Evolutionary conservation across 306 rosid species (phyloP), one percentile per base, ranked within the genome.

Genomic region (Rosa persica): DNA sequence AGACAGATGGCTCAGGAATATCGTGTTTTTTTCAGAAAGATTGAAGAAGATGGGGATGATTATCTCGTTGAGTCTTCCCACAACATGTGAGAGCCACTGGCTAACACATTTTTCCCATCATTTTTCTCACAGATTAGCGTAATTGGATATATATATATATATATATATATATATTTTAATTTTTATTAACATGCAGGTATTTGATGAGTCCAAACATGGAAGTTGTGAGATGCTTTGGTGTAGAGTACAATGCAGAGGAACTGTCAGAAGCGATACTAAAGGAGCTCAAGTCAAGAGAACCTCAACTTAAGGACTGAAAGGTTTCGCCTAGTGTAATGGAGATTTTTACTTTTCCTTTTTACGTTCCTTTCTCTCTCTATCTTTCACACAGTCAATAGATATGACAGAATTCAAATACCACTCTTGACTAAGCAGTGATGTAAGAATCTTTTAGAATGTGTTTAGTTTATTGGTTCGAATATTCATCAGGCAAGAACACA

Each of bases 1-100:
- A 86, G 97, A 90, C 94, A 92, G 87, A 87, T 94, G 90, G 95
- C 98, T 22, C 98, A 92, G 82, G 94, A 92, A 77, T 92, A 88
- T 72, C 94, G 97, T 6, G 90, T 89, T 74, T 92, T 77, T 80
- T 94, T 89, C 72, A 92, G 81, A 81, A 88, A 87, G 89, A 81
- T 94, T 25, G 96, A 92, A 81, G 98, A 94, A 75, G 98, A 94
- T 12, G 90, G 94, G 8, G 88, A 78, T 62, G 98, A 94, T 84
- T 94, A 94, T 86, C 98, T 94, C 67, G 90, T 92, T 49, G 98
- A 94, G 69, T 83, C 89, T 83, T 90, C 96, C 54, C 98, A 94
- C 79, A 89, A 76, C 87, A 89, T 92, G 98, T 94, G 91, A 84
- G 94, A 84, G 94, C 67, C 38, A 65, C 34, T 67, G 47, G 25